These are phyloP conservation scores for Leishmania major DNA, from an alignment of 208 protist species.

Conservation along the genomic window DNA sequence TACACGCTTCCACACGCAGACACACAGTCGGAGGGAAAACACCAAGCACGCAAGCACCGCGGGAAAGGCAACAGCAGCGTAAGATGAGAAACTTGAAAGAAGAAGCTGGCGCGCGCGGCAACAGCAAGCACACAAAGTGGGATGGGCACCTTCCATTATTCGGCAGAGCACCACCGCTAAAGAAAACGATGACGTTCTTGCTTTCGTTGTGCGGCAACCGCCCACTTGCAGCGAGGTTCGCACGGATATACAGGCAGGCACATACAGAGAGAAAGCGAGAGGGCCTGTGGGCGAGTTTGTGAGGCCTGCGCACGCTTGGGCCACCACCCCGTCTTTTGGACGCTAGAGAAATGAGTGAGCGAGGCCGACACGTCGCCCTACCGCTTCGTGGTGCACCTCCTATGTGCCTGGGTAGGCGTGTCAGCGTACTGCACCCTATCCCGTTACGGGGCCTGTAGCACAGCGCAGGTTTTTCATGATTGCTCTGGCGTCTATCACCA, in stretches of 20 bases:
- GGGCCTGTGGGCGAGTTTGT: background rate
- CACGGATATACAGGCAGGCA: too few relatives aligned
- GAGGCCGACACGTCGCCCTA: background rate
- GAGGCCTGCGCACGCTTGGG: background rate
- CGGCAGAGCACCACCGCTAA: background rate
- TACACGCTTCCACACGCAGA: background rate
- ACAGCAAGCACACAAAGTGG: background rate
- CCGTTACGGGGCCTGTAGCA: background rate
- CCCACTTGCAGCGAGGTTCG: background rate
- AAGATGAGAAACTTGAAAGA: background rate
- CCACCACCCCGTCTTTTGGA: background rate
- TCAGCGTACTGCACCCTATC: background rate
- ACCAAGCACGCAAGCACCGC: background rate
- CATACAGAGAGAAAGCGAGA: background rate
- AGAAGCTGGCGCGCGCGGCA: background rate
- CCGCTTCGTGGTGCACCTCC: background rate
- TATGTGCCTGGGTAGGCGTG: background rate
- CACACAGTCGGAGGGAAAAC: background rate
- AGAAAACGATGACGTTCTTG: background rate
- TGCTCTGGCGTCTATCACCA: conserved; percentile 23
- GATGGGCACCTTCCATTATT: background rate
- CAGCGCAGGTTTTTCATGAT: background rate
- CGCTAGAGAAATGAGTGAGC: background rate
- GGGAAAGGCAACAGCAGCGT: background rate
- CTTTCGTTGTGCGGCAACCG: background rate